Conservation (phyloP, 768 basidiomycete species). For the Panus rudis region DNA sequence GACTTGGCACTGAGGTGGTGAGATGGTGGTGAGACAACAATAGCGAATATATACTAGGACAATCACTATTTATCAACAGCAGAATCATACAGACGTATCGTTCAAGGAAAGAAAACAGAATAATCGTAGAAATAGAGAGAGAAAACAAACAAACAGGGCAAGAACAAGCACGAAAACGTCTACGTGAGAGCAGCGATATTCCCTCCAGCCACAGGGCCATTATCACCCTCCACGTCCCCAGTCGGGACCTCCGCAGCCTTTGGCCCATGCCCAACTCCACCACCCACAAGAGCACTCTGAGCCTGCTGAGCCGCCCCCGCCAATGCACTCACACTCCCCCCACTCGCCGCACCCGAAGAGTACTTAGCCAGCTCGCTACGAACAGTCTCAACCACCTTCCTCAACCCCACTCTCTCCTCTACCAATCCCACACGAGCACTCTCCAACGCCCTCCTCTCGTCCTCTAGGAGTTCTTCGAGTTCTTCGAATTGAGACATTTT, state of each 20-base stretch:
- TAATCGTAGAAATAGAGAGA: too few relatives aligned
- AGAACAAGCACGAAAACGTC: too few relatives aligned
- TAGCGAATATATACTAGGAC: too few relatives aligned
- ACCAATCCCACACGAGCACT: constrained; percentile 72
- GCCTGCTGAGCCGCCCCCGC: constrained; percentile 27
- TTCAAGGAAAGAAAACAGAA: too few relatives aligned
- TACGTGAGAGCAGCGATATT: constrained; percentile 29
- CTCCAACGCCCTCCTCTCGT: constrained; percentile 83
- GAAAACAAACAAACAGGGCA: too few relatives aligned
- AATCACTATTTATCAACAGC: too few relatives aligned
- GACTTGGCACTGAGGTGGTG: too few relatives aligned
- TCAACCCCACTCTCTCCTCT: constrained; percentile 67
- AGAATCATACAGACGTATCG: too few relatives aligned
- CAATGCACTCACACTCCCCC: constrained; percentile 11
- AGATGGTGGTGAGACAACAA: too few relatives aligned
- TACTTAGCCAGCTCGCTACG: constrained; percentile 57
- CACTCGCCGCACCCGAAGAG: constrained; percentile 23
- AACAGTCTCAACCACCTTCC: constrained; percentile 65
- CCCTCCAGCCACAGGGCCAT: constrained; percentile 51
- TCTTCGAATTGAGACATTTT: constrained; percentile 96
- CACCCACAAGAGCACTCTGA: constrained; percentile 42
- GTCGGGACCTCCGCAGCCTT: constrained; percentile 35
- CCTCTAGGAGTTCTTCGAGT: constrained; percentile 86
- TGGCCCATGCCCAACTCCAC: constrained; percentile 46
- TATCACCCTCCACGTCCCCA: constrained; percentile 47